Evolutionary conservation across 148 eudicot species (phyloP).

Genomic region (Cornus suecica): DNA sequence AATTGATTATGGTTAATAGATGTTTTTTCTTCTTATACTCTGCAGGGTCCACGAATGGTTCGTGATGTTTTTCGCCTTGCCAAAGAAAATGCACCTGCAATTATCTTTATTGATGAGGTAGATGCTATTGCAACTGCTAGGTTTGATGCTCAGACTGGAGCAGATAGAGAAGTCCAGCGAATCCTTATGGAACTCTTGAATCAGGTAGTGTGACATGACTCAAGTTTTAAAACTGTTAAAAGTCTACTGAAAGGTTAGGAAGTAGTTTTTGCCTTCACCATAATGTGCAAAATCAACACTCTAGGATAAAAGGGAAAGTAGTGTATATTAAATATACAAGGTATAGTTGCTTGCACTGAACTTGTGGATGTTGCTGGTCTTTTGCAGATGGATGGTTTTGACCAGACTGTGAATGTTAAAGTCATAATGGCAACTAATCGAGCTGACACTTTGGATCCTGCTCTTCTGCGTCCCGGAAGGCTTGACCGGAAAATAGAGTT

Average conservation of each 20-base stretch:
- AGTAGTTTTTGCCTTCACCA: neutral
- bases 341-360: neutral
- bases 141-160: slow-evolving; percentile 98
- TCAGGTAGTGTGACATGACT: slow-evolving; percentile 46
- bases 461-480: slow-evolving; percentile 82
- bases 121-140: slow-evolving; percentile 96
- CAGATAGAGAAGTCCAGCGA: slow-evolving; percentile 97
- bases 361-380: neutral
- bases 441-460: slow-evolving; percentile 95
- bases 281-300: neutral
- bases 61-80: slow-evolving; percentile 99
- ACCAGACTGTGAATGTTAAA: slow-evolving; percentile 88
- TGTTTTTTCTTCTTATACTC: neutral
- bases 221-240: neutral
- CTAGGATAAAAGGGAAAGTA: no score
- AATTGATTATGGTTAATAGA: neutral
- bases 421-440: slow-evolving; percentile 94
- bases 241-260: neutral
- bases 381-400: slow-evolving; percentile 92
- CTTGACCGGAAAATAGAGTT: slow-evolving; percentile 90
- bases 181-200: slow-evolving; percentile 92
- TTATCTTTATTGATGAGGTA: slow-evolving; percentile 92
- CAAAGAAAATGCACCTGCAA: slow-evolving; percentile 95
- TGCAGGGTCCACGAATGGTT: slow-evolving; percentile 91
- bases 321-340: no score